These are phyloP conservation scores for Arthrinium phaeospermum DNA, from an alignment of 2,329 filamentous ascomycete species.

Conservation along the genomic window DNA sequence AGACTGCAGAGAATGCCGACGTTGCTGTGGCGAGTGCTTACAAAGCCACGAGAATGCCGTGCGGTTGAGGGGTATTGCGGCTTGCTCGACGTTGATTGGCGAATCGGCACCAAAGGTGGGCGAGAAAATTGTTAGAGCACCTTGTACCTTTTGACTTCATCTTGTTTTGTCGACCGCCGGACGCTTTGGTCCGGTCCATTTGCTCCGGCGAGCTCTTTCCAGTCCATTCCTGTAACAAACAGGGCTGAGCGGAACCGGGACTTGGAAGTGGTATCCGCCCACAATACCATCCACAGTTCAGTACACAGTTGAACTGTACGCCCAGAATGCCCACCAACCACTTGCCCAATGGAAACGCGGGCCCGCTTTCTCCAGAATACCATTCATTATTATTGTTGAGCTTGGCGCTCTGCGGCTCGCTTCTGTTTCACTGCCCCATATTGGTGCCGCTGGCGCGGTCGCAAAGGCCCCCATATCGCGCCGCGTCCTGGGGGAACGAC, in stretches of 20 bases:
- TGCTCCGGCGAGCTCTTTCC: not conserved
- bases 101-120: not conserved
- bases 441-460: not conserved
- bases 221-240: not conserved
- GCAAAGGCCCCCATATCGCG: not conserved
- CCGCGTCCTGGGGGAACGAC: not conserved
- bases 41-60: not conserved
- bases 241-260: not conserved
- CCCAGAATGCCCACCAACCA: not conserved
- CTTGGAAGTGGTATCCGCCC: not conserved
- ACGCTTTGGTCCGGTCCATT: not conserved
- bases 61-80: not conserved
- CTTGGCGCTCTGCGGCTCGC: constrained; percentile 2
- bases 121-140: constrained; percentile 31
- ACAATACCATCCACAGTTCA: not conserved
- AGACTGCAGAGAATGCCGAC: not conserved
- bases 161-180: not conserved
- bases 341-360: not conserved
- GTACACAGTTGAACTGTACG: too few relatives aligned
- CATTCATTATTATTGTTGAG: not conserved
- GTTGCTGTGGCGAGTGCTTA: constrained; percentile 1
- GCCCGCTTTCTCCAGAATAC: constrained; percentile 1
- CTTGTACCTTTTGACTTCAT: constrained; percentile 26
- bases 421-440: not conserved
- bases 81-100: not conserved